Evolutionary conservation across 139 green algal genomes (phyloP), one percentile per base, ranked within the genome.

Genomic region (Auxenochlorella pyrenoidosa): DNA sequence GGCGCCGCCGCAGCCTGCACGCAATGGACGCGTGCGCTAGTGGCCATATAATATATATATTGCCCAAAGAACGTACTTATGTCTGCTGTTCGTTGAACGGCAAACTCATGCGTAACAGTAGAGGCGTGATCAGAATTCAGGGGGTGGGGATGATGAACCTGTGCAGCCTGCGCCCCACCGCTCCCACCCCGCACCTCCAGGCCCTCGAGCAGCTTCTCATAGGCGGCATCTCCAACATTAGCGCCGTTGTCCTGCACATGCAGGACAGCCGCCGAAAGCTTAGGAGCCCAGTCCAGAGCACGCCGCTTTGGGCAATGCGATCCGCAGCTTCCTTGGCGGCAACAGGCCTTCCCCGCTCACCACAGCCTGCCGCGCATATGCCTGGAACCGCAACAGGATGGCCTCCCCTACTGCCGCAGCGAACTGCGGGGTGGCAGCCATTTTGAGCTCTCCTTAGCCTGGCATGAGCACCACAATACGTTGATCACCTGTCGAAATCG

Each of bases 141-240:
- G 19, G 5, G 16, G 44, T 22, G 76, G 12, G 21, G 44, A 2
- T 22, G 21, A 24, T 26, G 19, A 5, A 3, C 2, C 16, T n/a
- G 18, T 68, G 10, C 59, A 68, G 12, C 59, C 12, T 32, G 19
- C 4, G 59, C 47, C 47, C 75, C 44, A 28, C 43, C 44, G 43
- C 44, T 5, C 43, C 75, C 44, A 30, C 41, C 75, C 19, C 28
- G 18, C 34, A 85, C 80, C 80, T 85, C 36, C 54, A 89, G 85
- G 44, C 87, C 91, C 6, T 79, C 72, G 34, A 93, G 80, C 41
- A 93, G 75, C 51, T 88, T 76, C 19, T 88, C 77, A 30, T 90
- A 93, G 2, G 81, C 59, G 2, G 89, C 59, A 15, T 93, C 90
- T 0, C 47, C 40, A 3, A 43, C 43, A 41, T 60, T 34, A 8